Evolutionary conservation across 1,284 basidiomycete species (phyloP), one percentile per base, ranked within the genome.

Genomic region (Ustilago bromivora): DNA sequence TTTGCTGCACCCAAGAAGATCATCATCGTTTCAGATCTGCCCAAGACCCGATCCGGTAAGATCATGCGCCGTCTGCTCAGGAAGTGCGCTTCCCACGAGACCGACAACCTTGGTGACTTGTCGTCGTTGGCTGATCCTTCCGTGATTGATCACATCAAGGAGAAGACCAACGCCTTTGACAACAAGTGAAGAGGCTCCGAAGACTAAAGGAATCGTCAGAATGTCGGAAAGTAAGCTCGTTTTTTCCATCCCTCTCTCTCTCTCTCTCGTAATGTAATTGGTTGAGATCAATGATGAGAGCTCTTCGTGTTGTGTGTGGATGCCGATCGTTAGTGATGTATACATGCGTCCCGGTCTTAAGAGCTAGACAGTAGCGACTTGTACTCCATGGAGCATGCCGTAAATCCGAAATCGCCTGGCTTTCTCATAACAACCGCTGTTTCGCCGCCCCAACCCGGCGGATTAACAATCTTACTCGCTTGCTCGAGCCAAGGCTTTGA

Each of bases 31-130:
- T 81, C 84, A 43, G 96, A 98, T 87, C 88, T 98, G 67, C 96
- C 96, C 56, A 98, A 98, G 91, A 99, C 96, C 54, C 90, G 96
- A 59, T 94, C 92, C n/a, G 96, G 96, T 51, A 98, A 98, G 91
- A 92, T 93, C 87, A 95, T 98, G 92, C 91, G 95, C 65, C 91
- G 96, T 61, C 92, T 97, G 72, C 90, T 98, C 89, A 91, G 96
- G 84, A 98, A 99, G 91, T 94, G 98, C 85, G 92, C 94, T 53
- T 92, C 93, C 3, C 93, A 94, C 56, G 95, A 98, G 86, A 93
- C 91, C 23, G 95, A 98, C 87, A 92, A 95, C 87, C 91, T 99
- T 51, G 88, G 88, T 43, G 96, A 99, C 88, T 89, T 97, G 41
- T 94, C 92, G 76, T 95, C 95, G 12, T 89, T 97, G 59, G 94